phyloP scores from a whole-genome alignment of 78 protist species.

The Dictyostelium firmibasis region DNA sequence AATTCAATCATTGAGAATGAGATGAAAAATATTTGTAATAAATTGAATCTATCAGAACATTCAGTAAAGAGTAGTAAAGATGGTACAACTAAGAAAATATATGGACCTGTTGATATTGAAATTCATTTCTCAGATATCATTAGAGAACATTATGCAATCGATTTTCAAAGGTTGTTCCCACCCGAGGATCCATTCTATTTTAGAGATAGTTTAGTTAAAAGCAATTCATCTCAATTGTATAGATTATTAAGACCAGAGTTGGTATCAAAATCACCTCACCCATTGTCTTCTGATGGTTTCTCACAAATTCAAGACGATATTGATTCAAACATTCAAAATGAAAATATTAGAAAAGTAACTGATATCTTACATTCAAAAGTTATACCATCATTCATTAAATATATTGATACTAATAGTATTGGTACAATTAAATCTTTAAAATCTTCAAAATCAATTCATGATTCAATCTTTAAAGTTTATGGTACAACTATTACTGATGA shows the following conservation, averaged over 20 bases:
- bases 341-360: neutral
- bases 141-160: slow-evolving; percentile 18
- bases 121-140: slow-evolving; percentile 21
- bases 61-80: neutral
- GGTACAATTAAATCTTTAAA: neutral
- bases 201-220: neutral
- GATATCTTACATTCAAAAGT: neutral
- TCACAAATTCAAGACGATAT: slow-evolving; percentile 24
- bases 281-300: slow-evolving; percentile 49
- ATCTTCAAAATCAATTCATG: neutral
- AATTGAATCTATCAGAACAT: slow-evolving; percentile 31
- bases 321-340: neutral
- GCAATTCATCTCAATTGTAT: neutral
- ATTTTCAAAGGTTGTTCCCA: slow-evolving; percentile 55
- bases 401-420: neutral
- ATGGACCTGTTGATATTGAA: slow-evolving; percentile 78
- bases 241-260: slow-evolving; percentile 64
- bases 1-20: neutral
- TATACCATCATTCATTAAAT: slow-evolving; percentile 22
- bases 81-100: neutral
- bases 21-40: slow-evolving; percentile 14
- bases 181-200: slow-evolving; percentile 33
- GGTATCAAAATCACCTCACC: neutral
- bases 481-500: neutral
- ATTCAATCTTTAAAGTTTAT: neutral